phyloP scores from a whole-genome alignment of 192 early-diverging fungal species.

The Coemansia sp. region DNA sequence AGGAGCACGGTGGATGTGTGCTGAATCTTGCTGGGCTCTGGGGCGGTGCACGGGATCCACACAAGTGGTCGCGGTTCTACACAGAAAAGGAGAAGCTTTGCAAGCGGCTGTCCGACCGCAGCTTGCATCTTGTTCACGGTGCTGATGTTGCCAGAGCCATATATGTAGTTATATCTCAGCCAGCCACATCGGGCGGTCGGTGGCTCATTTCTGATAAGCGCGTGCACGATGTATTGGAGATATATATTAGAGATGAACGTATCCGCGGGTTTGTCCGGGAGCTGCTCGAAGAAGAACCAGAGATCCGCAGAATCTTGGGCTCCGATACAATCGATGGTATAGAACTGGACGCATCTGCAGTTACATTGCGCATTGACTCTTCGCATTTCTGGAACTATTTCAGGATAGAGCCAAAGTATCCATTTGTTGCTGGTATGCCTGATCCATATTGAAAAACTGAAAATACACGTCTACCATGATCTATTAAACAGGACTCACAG shows the following conservation, averaged over 20 bases:
- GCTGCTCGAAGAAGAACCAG: slow-evolving; percentile 16
- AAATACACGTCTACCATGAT: slow-evolving; percentile 3
- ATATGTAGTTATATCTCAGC: slow-evolving; percentile 7
- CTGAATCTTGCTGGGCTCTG: slow-evolving; percentile 51
- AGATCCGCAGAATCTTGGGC: slow-evolving; percentile 16
- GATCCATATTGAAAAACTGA: slow-evolving; percentile 18
- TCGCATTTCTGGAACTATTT: slow-evolving; percentile 40
- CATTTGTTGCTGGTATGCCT: slow-evolving; percentile 16
- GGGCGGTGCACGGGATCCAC: slow-evolving; percentile 43
- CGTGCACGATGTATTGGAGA: slow-evolving; percentile 43
- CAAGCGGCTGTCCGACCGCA: slow-evolving; percentile 28
- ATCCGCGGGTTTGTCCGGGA: slow-evolving; percentile 26
- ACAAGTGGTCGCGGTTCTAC: slow-evolving; percentile 43
- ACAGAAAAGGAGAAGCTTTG: slow-evolving; percentile 31
- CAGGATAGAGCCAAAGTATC: slow-evolving; percentile 25
- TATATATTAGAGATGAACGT: slow-evolving; percentile 19
- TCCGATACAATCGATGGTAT: slow-evolving; percentile 21
- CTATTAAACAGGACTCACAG: slow-evolving; percentile 3
- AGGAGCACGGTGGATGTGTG: slow-evolving; percentile 21
- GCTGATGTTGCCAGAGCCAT: slow-evolving; percentile 43
- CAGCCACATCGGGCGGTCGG: slow-evolving; percentile 11
- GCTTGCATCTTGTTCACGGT: slow-evolving; percentile 46
- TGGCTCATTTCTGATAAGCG: slow-evolving; percentile 46
- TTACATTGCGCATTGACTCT: slow-evolving; percentile 41
- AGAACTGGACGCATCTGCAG: slow-evolving; percentile 20